Base-by-base conservation (phyloP, 306 rosid genomes). In the Prosopis cineraria region DNA sequence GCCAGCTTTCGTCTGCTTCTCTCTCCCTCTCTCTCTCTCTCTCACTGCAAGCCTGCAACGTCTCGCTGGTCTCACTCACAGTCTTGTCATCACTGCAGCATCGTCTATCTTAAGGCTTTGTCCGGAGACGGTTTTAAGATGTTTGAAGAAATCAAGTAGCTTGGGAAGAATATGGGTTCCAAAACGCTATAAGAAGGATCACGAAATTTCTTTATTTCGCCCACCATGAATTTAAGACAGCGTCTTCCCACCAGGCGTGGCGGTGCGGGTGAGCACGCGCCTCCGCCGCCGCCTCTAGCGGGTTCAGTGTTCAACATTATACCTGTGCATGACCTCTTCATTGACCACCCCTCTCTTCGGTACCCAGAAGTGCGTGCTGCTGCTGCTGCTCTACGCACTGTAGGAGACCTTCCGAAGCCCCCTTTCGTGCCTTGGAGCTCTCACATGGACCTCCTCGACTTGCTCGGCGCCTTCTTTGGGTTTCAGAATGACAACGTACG, bases 291-390 rank as follows among this genome's bases (percentile, higher is more conserved):
- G 1, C 85, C 85, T 7, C 84, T 81, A 19, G 0, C 75, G 27
- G 78, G 45, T 29, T 76, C 89, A 3, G 76, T 80, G 1, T 94
- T 72, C 90, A 94, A 94, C 85, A 94, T 94, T 41, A 94, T 94
- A 37, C 98, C 98, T 12, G 87, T 94, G 41, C 97, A 94, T 66
- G 87, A 88, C 81, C 87, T 92, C 39, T 68, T 80, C 20, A 71
- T 77, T 0, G 98, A 94, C 85, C 98, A 94, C 55, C 97, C 98
- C 5, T 89, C 97, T 7, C 96, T 89, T 33, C 88, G 96, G 34
- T 87, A 39, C 44, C 93, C 97, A 0, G 98, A 94, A 73, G 88
- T 94, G 34, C 97, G 98, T 65, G 97, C 97, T 37, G 93, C 95
- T 10, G 89, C 92, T 0, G 91, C 97, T 0, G 89, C 92, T 5